These are phyloP conservation scores for Phytophthora cajani DNA, from an alignment of 352 stramenopile genomes.

Conservation along the genomic window DNA sequence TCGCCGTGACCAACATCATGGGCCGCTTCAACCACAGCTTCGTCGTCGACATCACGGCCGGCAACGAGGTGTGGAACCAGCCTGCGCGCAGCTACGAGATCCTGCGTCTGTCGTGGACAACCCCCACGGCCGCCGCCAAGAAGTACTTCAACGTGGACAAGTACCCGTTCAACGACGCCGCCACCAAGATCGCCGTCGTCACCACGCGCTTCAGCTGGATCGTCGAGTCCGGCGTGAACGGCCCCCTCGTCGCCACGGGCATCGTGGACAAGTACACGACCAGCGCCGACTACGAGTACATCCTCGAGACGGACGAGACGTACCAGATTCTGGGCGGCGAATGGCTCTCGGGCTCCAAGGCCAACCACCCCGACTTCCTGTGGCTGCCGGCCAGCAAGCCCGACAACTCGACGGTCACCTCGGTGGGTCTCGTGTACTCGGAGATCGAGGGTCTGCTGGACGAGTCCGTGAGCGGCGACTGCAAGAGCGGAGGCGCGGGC, in stretches of 20 bases:
- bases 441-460: conserved; percentile 56
- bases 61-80: conserved; percentile 73
- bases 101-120: conserved; percentile 50
- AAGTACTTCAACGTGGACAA: conserved; percentile 54
- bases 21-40: conserved; percentile 55
- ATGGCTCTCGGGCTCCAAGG: conserved; percentile 62
- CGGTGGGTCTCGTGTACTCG: conserved; percentile 54
- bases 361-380: conserved; percentile 72
- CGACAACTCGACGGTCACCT: conserved; percentile 43
- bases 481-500: conserved; percentile 21
- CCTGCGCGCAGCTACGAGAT: conserved; percentile 58
- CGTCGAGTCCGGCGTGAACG: conserved; percentile 59
- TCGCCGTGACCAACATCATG: conserved; percentile 61
- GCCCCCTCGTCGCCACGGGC: conserved; percentile 54
- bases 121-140: conserved; percentile 39
- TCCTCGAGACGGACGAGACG: conserved; percentile 69
- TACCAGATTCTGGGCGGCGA: conserved; percentile 76
- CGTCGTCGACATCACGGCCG: conserved; percentile 60
- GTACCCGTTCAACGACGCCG: conserved; percentile 73
- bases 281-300: conserved; percentile 71
- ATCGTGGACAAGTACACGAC: conserved; percentile 58
- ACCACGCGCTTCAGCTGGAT: conserved; percentile 71
- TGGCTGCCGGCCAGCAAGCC: conserved; percentile 65
- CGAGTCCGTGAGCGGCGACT: conserved; percentile 38
- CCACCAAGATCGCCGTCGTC: conserved; percentile 58